Base-by-base conservation (phyloP, 805 yeast species). In the Metschnikowia bowlesiae region DNA sequence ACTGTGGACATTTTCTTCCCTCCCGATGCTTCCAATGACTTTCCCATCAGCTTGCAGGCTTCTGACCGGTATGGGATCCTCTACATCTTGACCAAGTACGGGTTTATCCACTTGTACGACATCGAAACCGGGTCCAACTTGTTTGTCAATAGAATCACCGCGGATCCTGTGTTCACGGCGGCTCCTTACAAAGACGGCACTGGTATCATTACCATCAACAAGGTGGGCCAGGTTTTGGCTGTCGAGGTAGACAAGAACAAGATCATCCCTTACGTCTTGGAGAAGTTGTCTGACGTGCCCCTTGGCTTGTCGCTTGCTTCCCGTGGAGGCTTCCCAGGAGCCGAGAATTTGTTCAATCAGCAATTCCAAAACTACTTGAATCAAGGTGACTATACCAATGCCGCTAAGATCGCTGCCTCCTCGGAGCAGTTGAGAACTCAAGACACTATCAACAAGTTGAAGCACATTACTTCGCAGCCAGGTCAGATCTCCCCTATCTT, bases 271-370 rank as follows among this genome's bases (percentile, higher is more conserved):
- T 95, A 95, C 68, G 84, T 94, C 46, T 77, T 94, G 66, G 84
- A 85, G 62, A 89, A 88, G 66, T 78, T 94, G 54, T 84, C 92
- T 48, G 92, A 94, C 65, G 89, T 92, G 32, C 79, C 85, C 22
- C 76, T 94, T 62, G 99, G 97, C 3, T 76, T 94, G 53, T 77
- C 89, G 9, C 80, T 94, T 56, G 95, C 98, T 29, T 82, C 96
- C 3, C 87, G 98, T 69, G 97, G 97, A 64, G 96, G 96, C 1
- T 81, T 94, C 63, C 94, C 96, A 39, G 99, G 99, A 58, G 99
- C 98, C 44, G 99, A 94, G 67, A 84, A 83, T 62, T 78, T 94
- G 55, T 91, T 94, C 70, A 73, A 79, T 52, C 96, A 90, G 71
- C 98, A 92, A 71, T 94, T 94, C 73, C 95, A 90, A 63, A 83